phyloP scores from a whole-genome alignment of 306 rosid species.

The barrel medic (Medicago truncatula) region DNA sequence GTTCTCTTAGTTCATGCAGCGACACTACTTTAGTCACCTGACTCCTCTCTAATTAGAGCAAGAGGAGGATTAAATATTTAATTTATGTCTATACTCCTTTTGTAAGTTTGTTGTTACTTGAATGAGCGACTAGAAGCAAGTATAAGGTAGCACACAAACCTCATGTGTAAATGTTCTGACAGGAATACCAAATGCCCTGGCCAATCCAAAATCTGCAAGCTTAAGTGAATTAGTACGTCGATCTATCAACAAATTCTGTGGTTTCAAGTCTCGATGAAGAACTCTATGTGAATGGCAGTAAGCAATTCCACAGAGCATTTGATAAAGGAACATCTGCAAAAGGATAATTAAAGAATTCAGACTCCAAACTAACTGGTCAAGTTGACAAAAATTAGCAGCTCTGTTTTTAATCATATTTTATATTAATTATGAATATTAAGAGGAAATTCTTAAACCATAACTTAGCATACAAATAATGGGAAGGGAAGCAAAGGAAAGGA shows the following conservation, averaged over 20 bases:
- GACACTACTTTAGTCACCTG: not conserved
- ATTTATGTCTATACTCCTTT: not conserved
- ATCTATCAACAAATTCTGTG: constrained; percentile 95
- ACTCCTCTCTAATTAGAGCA: constrained; percentile 8
- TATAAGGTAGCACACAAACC: constrained; percentile 54
- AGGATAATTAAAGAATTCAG: constrained; percentile 40
- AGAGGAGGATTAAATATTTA: not conserved
- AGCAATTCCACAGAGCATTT: constrained; percentile 99
- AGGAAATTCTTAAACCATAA: constrained; percentile 12
- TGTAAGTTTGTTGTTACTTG: not conserved
- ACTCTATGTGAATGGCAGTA: constrained; percentile 98
- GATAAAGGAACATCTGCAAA: constrained; percentile 96
- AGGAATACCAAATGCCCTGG: constrained; percentile 99
- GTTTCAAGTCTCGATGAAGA: constrained; percentile 99
- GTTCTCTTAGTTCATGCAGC: not conserved
- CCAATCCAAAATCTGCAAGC: constrained; percentile 99
- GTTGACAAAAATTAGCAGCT: constrained; percentile 30
- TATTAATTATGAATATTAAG: constrained; percentile 17
- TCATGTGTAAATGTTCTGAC: constrained; percentile 97
- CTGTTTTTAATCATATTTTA: constrained; percentile 19
- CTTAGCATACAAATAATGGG: constrained; percentile 1
- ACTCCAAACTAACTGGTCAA: constrained; percentile 33
- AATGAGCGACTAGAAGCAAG: constrained; percentile 32
- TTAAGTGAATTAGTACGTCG: constrained; percentile 88
- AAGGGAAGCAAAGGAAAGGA: constrained; percentile 15